Conservation (phyloP, 164 flowering plant species). For the Tetracentron sinense region DNA sequence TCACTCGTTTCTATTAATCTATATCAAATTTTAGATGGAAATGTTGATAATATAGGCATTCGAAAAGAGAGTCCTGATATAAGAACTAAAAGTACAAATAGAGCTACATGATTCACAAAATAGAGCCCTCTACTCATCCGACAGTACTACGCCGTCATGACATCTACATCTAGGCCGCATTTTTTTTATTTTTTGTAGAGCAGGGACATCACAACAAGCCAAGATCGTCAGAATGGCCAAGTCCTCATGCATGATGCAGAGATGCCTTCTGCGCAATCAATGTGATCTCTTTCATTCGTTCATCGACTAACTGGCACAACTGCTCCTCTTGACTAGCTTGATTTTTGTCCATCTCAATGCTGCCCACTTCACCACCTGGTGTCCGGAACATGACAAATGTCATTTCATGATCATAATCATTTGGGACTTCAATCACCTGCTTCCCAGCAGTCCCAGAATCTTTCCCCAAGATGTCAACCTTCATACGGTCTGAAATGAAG, state of each 20-base stretch:
- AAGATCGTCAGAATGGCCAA: neutral
- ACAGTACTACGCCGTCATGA: too few species aligned
- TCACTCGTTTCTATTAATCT: too few species aligned
- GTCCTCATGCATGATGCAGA: constrained; percentile 3
- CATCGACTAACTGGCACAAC: constrained; percentile 65
- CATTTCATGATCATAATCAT: constrained; percentile 53
- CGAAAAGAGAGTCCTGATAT: too few species aligned
- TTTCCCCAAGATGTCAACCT: constrained; percentile 64
- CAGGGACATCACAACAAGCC: neutral
- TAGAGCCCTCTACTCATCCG: too few species aligned
- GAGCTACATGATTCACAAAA: too few species aligned
- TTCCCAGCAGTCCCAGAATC: constrained; percentile 61
- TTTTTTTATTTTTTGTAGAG: too few species aligned
- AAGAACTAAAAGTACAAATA: too few species aligned
- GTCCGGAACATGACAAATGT: constrained; percentile 78
- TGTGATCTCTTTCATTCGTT: constrained; percentile 58
- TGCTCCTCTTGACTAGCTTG: constrained; percentile 61
- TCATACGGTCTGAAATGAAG: constrained; percentile 52
- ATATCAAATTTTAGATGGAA: too few species aligned
- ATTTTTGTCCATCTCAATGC: constrained; percentile 40
- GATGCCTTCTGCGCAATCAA: constrained; percentile 59
- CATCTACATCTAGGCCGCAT: too few species aligned
- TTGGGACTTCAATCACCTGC: constrained; percentile 59
- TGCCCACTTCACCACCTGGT: constrained; percentile 24
- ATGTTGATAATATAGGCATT: too few species aligned